These are phyloP conservation scores for Phytophthora rubi DNA, from an alignment of 352 stramenopile genomes.

Conservation along the genomic window DNA sequence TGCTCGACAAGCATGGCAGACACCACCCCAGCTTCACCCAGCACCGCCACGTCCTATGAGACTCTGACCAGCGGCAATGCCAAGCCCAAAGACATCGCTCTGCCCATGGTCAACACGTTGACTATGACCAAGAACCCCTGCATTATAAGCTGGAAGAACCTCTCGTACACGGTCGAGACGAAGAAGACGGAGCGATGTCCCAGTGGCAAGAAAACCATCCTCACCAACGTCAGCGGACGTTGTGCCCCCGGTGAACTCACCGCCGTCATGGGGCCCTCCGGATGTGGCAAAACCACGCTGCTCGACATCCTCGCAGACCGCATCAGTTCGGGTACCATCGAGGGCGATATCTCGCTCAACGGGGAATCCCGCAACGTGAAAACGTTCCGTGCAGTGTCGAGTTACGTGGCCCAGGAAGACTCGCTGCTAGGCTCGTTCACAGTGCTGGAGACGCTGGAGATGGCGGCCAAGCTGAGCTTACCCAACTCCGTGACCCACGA, in stretches of 20 bases:
- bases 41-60: conserved; percentile 19
- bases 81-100: conserved; percentile 4
- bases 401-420: conserved; percentile 69
- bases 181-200: conserved; percentile 24
- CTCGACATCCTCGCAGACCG: conserved; percentile 70
- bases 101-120: conserved; percentile 7
- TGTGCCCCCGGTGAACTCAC: conserved; percentile 65
- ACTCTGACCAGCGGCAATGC: not conserved
- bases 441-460: conserved; percentile 69
- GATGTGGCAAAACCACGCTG: conserved; percentile 67
- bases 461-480: conserved; percentile 62
- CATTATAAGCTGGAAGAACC: conserved; percentile 30
- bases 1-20: conserved; percentile 15
- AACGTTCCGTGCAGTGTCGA: conserved; percentile 51
- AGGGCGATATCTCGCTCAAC: conserved; percentile 56
- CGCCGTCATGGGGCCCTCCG: conserved; percentile 68
- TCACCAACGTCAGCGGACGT: conserved; percentile 59
- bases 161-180: conserved; percentile 26
- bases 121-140: conserved; percentile 20
- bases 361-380: conserved; percentile 41
- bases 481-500: conserved; percentile 42
- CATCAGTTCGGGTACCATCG: conserved; percentile 36
- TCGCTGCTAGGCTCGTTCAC: conserved; percentile 70
- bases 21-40: conserved; percentile 18
- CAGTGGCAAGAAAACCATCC: conserved; percentile 49